These are phyloP conservation scores for Chionographis japonica DNA, from an alignment of 106 monocot species.

Conservation along the genomic window DNA sequence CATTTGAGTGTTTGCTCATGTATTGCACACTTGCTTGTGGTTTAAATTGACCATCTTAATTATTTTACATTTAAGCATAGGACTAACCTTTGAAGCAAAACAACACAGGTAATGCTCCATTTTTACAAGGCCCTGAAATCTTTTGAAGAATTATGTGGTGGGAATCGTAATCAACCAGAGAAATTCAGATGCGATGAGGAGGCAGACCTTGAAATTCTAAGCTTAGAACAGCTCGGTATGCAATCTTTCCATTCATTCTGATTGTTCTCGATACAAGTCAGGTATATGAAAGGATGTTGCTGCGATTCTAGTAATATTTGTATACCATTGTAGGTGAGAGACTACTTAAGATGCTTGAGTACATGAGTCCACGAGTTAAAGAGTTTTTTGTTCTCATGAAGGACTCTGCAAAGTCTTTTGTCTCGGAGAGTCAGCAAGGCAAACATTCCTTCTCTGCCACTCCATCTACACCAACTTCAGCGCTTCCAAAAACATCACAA, in stretches of 20 bases:
- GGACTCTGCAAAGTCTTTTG: neutral
- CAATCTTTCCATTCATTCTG: neutral
- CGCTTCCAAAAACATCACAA: constrained; percentile 9
- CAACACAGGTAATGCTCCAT: constrained; percentile 13
- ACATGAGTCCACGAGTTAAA: constrained; percentile 8
- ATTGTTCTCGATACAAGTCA: neutral
- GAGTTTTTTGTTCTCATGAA: constrained; percentile 22
- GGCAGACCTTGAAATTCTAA: constrained; percentile 15
- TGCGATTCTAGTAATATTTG: neutral
- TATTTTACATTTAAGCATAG: neutral
- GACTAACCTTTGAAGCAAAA: neutral
- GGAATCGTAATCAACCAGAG: constrained; percentile 4
- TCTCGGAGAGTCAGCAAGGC: neutral
- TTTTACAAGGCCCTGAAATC: constrained; percentile 22
- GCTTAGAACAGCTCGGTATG: constrained; percentile 25
- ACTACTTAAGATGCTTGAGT: constrained; percentile 20
- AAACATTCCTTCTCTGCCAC: neutral
- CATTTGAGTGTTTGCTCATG: too few species aligned
- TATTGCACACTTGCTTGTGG: too few species aligned
- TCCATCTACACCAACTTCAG: constrained; percentile 25
- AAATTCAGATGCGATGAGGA: constrained; percentile 6
- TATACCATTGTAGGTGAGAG: constrained; percentile 13
- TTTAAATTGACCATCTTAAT: too few species aligned
- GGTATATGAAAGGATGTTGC: neutral
- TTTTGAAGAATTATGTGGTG: constrained; percentile 18